A percentile compares a stretch with the other conserved stretches of the same genome.
phyloP scores from a whole-genome alignment of 2,329 filamentous ascomycete genomes.

The Biscogniauxia mediterranea region DNA sequence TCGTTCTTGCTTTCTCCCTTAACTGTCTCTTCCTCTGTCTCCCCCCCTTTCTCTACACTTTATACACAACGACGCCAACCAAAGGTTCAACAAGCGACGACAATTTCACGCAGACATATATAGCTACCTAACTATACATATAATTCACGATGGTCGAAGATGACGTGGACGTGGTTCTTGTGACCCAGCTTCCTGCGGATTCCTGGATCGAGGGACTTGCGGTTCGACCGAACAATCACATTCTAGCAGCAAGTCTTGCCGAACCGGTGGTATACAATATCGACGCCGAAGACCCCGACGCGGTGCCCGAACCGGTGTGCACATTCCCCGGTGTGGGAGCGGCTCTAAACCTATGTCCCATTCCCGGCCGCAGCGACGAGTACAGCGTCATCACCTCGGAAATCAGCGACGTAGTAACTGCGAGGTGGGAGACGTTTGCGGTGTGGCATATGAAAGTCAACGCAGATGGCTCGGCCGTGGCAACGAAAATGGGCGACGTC shows the following conservation, averaged over 20 bases:
- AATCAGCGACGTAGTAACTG: background rate
- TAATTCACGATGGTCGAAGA: background rate
- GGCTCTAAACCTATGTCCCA: background rate
- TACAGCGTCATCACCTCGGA: conserved; percentile 1
- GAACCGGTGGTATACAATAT: background rate
- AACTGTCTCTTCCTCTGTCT: background rate
- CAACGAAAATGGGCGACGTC: background rate
- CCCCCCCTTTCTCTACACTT: background rate
- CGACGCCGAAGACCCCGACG: conserved; percentile 1
- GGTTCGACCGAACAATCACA: conserved; percentile 1
- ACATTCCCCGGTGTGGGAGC: background rate
- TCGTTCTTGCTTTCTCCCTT: background rate
- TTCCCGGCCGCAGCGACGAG: background rate
- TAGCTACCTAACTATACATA: background rate
- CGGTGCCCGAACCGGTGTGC: background rate
- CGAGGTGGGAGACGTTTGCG: background rate
- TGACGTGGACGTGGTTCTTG: background rate
- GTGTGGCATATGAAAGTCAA: background rate
- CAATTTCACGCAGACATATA: too few relatives aligned
- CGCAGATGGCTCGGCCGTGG: background rate
- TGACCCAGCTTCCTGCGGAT: background rate
- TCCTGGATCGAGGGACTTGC: conserved; percentile 1
- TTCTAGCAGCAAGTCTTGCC: background rate
- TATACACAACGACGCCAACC: too few relatives aligned
- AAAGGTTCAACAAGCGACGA: too few relatives aligned